Percentiles rank a stretch among this genome's conserved stretches.
Conservation (phyloP, 2,329 filamentous ascomycete species). For the Diplodia mutila region DNA sequence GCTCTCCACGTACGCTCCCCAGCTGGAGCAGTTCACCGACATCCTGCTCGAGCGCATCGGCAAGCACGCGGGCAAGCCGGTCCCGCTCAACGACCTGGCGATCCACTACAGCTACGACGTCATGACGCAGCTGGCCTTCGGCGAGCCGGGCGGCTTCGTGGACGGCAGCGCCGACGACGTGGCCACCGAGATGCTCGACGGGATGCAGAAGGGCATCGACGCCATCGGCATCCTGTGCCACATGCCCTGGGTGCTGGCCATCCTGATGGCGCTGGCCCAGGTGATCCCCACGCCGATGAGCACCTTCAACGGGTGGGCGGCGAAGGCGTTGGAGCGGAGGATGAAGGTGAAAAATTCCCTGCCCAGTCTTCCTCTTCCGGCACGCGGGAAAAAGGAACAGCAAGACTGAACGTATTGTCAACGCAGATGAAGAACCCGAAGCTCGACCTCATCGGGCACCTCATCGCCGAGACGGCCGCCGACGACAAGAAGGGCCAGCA, state of each 20-base stretch:
- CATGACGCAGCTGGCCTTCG: conserved; percentile 50
- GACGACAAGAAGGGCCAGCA: conserved; percentile 4
- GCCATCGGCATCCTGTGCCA: conserved; percentile 20
- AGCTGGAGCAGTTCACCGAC: not conserved
- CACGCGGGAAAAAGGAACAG: not conserved
- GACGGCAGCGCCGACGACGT: not conserved
- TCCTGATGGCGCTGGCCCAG: conserved; percentile 1
- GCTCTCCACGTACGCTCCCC: conserved; percentile 10
- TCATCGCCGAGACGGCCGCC: conserved; percentile 29
- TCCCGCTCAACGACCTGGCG: not conserved
- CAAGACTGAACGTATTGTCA: not conserved
- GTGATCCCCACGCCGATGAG: conserved; percentile 13
- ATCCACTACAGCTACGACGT: conserved; percentile 55
- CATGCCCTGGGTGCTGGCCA: conserved; percentile 7
- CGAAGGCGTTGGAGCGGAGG: conserved; percentile 2
- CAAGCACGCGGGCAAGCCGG: not conserved
- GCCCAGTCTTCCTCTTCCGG: not conserved
- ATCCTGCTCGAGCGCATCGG: not conserved
- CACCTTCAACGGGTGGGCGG: conserved; percentile 3
- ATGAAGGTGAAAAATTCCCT: not conserved
- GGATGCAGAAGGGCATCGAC: conserved; percentile 47
- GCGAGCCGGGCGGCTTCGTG: conserved; percentile 50
- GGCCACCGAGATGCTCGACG: conserved; percentile 45
- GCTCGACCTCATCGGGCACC: conserved; percentile 33
- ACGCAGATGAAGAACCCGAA: conserved; percentile 27